Base-by-base conservation (phyloP, 2,329 filamentous ascomycete genomes). In the Neofusicoccum parvum region DNA sequence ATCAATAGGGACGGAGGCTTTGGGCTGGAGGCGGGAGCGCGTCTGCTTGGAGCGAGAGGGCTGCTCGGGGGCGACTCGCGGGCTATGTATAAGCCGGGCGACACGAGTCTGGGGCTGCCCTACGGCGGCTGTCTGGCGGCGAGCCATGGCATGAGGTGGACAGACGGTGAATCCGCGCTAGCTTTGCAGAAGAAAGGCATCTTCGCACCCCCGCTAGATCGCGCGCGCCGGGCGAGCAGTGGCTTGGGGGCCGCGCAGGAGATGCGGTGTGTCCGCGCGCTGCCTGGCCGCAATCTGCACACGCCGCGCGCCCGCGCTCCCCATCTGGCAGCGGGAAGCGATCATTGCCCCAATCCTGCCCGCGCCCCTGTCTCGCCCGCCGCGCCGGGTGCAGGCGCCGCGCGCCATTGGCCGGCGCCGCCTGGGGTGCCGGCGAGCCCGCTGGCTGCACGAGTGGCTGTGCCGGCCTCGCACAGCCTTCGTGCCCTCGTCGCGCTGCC, bases 161-260 rank as follows among this genome's bases (percentile, higher is more conserved):
- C 70, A 72, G 70, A 71, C 41, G 73, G 73, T 73, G 70, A 74
- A 72, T 70, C 39, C 54, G 67, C 73, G 74, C 75, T 77, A 77
- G 73, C 73, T 75, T 71, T 72, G 53, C 37, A 58, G 39, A 75
- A 74, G 70, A 74, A 73, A 73, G 71, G 69, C 67, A 70, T 68
- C 66, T 68, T 69, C 68, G 70, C 69, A 70, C 71, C 73, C 75
- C 73, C 73, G 74, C 73, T 72, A 67, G 69, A 75, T 78, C 75
- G 76, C 76, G 74, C 74, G 74, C 76, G 66, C 76, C 76, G 75
- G 72, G 70, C 69, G 69, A 70, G 68, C 67, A 67, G 69, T 70
- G 73, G 74, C 70, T 73, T 72, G 73, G 71, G 68, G 69, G 68
- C 60, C 65, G 53, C 65, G 66, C 66, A 67, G 68, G 71, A 72